Conservation (phyloP, 2,329 filamentous ascomycete genomes). For the Microcera coccophila region DNA sequence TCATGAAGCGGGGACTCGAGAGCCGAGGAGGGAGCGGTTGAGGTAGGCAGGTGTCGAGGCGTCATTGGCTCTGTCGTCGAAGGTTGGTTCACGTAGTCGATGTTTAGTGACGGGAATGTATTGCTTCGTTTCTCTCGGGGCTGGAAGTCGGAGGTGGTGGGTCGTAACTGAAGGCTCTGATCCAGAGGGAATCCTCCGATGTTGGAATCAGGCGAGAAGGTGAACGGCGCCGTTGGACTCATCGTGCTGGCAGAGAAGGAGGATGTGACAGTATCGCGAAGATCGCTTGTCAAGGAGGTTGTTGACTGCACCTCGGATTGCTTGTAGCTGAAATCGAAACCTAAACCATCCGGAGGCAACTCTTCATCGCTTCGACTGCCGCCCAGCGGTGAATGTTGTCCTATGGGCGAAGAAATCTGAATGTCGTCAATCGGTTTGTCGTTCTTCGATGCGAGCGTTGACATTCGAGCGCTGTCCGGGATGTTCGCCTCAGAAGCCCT, state of each 20-base stretch:
- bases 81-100: constrained; percentile 52
- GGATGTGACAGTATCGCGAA: constrained; percentile 39
- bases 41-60: constrained; percentile 46
- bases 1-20: constrained; percentile 51
- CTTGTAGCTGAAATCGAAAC: constrained; percentile 33
- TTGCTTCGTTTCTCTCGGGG: constrained; percentile 71
- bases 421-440: constrained; percentile 51
- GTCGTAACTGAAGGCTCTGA: constrained; percentile 34
- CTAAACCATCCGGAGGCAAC: constrained; percentile 43
- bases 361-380: constrained; percentile 67
- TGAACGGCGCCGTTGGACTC: constrained; percentile 71
- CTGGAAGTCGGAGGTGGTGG: constrained; percentile 52
- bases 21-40: constrained; percentile 48
- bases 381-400: constrained; percentile 64
- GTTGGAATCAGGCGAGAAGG: constrained; percentile 70
- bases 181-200: constrained; percentile 59
- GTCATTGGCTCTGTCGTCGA: constrained; percentile 43
- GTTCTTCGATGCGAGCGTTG: constrained; percentile 32
- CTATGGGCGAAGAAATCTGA: constrained; percentile 70
- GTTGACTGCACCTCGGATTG: constrained; percentile 34
- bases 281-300: constrained; percentile 31
- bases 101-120: constrained; percentile 72
- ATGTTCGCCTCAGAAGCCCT: constrained; percentile 67
- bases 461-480: constrained; percentile 59
- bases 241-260: constrained; percentile 69